These are phyloP conservation scores for Schizosaccharomyces octosporus DNA, from an alignment of 805 yeast species.

Conservation along the genomic window DNA sequence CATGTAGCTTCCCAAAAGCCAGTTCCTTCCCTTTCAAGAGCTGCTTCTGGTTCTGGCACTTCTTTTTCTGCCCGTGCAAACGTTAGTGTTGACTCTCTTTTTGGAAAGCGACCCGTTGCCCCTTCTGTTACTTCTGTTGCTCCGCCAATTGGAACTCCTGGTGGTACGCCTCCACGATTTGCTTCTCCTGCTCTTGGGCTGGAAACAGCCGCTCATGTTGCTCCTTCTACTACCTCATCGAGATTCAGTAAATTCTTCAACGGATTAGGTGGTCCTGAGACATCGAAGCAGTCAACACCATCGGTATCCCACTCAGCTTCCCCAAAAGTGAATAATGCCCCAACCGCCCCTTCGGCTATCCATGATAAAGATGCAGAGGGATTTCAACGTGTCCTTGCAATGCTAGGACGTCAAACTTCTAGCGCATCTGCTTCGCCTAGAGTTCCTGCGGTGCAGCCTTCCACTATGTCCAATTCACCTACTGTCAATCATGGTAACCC, in stretches of 20 bases:
- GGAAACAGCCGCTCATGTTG: neutral
- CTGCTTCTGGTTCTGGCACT: neutral
- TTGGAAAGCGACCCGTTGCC: neutral
- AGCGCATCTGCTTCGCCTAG: neutral
- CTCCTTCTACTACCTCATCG: neutral
- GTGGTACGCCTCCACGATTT: neutral
- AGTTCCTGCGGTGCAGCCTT: neutral
- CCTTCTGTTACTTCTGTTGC: neutral
- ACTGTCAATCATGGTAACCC: neutral
- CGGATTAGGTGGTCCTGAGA: neutral
- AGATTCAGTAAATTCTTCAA: neutral
- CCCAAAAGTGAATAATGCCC: neutral
- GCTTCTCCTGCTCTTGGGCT: neutral
- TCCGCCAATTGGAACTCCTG: neutral
- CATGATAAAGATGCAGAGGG: neutral
- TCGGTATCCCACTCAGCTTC: neutral
- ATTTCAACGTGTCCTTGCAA: neutral
- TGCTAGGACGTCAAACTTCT: neutral
- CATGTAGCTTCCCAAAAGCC: neutral
- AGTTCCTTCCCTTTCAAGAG: neutral
- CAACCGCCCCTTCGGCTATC: neutral
- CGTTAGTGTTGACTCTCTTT: neutral
- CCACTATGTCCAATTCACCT: neutral
- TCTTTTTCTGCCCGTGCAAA: neutral
- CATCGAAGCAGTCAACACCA: neutral